Base-by-base conservation (phyloP, 441 rosid genomes). In the Populus hybrid region DNA sequence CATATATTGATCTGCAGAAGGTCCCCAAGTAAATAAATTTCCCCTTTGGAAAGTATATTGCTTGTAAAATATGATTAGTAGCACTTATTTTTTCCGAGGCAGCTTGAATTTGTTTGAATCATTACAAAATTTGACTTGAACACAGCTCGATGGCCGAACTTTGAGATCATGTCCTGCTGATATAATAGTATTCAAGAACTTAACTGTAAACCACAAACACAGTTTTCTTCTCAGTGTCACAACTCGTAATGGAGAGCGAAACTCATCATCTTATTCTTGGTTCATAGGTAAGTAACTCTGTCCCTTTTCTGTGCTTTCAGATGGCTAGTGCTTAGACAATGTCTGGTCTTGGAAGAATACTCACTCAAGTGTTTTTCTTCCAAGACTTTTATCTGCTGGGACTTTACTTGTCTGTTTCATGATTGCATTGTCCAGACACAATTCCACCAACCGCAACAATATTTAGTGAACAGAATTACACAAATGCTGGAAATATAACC, bases 191-290 rank as follows among this genome's bases (percentile, higher is more conserved):
- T 61, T 89, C 24, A 84, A 74, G 64, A 86, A 89, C 83, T 80
- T 89, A 40, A 84, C 85, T 23, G 84, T 67, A 64, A 85, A 89
- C 68, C 78, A 64, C 12, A 35, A 80, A 68, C 93, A 89, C 73
- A 77, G 33, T 68, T 86, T 89, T 78, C 83, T 79, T 74, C 82
- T 89, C 77, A 84, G 78, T 65, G 89, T 88, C 71, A 84, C 85
- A 69, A 82, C 89, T 72, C 26, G 9, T 6, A 53, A 77, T 64
- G 89, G 91, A 73, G 87, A 85, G 71, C 75, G 69, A 78, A 86
- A 84, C 82, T 74, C 91, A 23, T 85, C 90, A 18, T 76, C 82
- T 75, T 86, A 84, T 81, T 85, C 89, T 35, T 89, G 93, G 93
- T 88, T 88, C 76, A 81, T 89, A 3, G 92, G 92, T 89, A 68